phyloP scores from a whole-genome alignment of 2,329 filamentous ascomycete species.

The Aureobasidium uvarum region DNA sequence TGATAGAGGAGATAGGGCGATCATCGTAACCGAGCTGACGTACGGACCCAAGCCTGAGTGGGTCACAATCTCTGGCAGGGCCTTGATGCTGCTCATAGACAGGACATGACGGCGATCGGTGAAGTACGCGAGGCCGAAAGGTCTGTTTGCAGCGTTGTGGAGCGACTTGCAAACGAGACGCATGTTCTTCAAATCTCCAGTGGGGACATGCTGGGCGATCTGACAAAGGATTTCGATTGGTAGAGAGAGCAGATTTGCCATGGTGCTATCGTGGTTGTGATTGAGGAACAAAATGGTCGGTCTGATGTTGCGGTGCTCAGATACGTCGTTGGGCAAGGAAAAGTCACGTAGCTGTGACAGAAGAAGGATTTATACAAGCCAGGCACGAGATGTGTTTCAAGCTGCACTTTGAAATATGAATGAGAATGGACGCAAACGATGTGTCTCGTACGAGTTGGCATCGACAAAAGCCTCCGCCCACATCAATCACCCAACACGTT shows the following conservation, averaged over 20 bases:
- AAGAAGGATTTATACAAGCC: neutral
- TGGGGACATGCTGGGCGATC: neutral
- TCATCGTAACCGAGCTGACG: neutral
- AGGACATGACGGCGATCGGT: neutral
- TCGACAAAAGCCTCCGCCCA: neutral
- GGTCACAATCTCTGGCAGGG: neutral
- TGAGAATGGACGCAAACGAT: neutral
- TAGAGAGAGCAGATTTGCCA: neutral
- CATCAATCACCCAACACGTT: neutral
- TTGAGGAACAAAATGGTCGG: neutral
- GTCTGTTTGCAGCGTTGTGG: neutral
- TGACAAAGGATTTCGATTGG: conserved; percentile 11
- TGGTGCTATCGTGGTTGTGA: neutral
- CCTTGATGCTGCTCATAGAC: neutral
- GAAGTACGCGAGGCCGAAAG: neutral
- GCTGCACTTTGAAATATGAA: neutral
- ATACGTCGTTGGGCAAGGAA: neutral
- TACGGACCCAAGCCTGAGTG: neutral
- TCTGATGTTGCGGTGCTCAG: neutral
- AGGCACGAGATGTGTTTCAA: neutral
- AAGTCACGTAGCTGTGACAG: neutral
- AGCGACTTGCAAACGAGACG: conserved; percentile 17
- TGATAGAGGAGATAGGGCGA: neutral
- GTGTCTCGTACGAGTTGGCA: neutral
- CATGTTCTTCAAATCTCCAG: neutral